Percentiles rank a stretch among this genome's conserved stretches.
These are phyloP conservation scores for Drechslerella stenobrocha DNA, from an alignment of 2,329 filamentous ascomycete species.

Conservation along the genomic window DNA sequence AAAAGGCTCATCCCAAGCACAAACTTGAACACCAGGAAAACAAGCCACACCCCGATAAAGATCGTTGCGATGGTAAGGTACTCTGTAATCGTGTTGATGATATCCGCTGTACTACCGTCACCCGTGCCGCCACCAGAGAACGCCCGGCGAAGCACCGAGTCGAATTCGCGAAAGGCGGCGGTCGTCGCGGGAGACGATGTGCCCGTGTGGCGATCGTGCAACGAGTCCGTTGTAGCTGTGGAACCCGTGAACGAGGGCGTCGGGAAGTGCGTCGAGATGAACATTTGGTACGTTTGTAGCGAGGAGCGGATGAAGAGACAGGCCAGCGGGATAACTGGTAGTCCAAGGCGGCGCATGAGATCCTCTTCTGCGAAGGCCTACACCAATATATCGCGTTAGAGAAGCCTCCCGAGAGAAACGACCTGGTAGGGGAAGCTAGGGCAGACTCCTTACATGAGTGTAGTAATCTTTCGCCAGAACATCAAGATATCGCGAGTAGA, in stretches of 20 bases:
- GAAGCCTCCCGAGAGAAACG: conserved; percentile 26
- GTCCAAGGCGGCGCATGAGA: conserved; percentile 81
- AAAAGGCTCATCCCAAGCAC: conserved; percentile 85
- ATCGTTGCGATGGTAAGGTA: conserved; percentile 56
- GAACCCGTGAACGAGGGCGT: conserved; percentile 69
- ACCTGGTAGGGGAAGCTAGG: not conserved
- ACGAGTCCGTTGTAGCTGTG: conserved; percentile 54
- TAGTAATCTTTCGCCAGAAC: conserved; percentile 98
- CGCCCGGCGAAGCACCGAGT: conserved; percentile 74
- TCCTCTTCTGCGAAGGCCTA: conserved; percentile 89
- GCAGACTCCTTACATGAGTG: conserved; percentile 68
- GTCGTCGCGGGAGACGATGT: conserved; percentile 73
- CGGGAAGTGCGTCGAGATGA: conserved; percentile 82
- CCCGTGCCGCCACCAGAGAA: conserved; percentile 67
- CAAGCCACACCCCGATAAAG: conserved; percentile 80
- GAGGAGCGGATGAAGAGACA: conserved; percentile 94
- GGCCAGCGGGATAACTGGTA: conserved; percentile 88
- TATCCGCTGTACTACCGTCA: conserved; percentile 64
- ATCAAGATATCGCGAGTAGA: conserved; percentile 88
- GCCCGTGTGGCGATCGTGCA: conserved; percentile 65
- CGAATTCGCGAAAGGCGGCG: conserved; percentile 76
- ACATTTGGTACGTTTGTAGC: conserved; percentile 97
- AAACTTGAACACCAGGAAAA: conserved; percentile 81
- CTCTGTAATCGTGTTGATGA: conserved; percentile 45
- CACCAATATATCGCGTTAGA: conserved; percentile 27